Base-by-base conservation (phyloP, 257 asterid species). In the Penstemon eatonii region DNA sequence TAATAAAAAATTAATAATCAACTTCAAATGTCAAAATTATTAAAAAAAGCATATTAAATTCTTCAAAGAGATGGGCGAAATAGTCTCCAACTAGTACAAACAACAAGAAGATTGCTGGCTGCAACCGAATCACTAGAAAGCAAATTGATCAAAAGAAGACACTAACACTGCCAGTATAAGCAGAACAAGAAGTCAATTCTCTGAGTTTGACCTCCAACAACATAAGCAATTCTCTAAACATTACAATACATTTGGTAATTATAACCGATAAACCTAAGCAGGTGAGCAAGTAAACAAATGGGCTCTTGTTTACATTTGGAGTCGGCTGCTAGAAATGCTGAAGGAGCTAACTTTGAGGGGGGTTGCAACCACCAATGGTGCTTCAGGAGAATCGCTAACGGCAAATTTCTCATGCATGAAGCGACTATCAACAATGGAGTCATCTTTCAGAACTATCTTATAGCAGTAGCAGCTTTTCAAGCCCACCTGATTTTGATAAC, bases 371-470 rank as follows among this genome's bases (percentile, higher is more conserved):
- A 84, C 89, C 8, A 84, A 79, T 0, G 89, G 89, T 4, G 89
- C 87, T 61, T 84, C 89, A 9, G 89, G 89, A 19, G 89, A 82
- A 67, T 92, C 79, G 71, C 86, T 85, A 39, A 92, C 87, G 18
- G 97, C 97, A 53, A 74, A 92, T 57, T 87, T 89, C 76, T 92
- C 98, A 8, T 92, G 98, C 98, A 92, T 89, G 88, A 92, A 92
- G 39, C 89, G 84, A 70, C 89, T 84, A 4, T 75, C 89, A 1
- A 84, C 89, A 62, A 84, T 84, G 0, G 89, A 84, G 61, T 82
- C 87, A 4, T 84, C 85, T 66, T 80, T 84, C 43, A 62, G 84
- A 42, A 84, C 84, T 19, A 82, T 78, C 72, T 84, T 84, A 73
- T 84, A 84, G 87, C 89, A 84, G 67, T 92, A 92, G 78, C 98